A percentile compares a stretch with the other conserved stretches of the same genome.
These are phyloP conservation scores for Rhododendron kiyosumense DNA, from an alignment of 148 eudicot genomes.

Conservation along the genomic window DNA sequence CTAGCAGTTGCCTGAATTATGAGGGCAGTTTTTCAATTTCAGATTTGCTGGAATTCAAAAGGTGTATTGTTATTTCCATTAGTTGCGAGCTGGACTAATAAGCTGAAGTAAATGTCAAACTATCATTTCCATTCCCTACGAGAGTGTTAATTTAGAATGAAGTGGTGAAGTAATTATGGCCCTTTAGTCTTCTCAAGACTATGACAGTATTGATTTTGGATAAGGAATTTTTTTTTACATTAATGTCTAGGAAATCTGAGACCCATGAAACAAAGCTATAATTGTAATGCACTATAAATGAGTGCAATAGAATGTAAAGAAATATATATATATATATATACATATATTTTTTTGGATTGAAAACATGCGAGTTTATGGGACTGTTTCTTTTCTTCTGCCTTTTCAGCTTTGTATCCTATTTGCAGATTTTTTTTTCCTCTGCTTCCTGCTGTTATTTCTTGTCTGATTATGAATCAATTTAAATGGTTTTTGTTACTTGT, in stretches of 20 bases:
- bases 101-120: neutral
- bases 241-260: neutral
- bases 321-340: no score
- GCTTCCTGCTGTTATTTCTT: neutral
- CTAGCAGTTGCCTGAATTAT: no score
- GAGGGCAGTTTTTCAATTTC: no score
- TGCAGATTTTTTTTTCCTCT: neutral
- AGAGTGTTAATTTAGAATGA: neutral
- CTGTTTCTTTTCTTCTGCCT: neutral
- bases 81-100: no score
- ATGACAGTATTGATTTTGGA: neutral
- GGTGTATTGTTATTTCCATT: no score
- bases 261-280: neutral
- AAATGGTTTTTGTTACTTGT: neutral
- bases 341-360: neutral
- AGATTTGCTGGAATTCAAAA: no score
- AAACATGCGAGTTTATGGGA: neutral
- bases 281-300: neutral
- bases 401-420: neutral
- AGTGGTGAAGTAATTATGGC: neutral
- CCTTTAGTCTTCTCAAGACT: neutral
- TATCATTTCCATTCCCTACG: neutral
- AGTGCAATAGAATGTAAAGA: neutral
- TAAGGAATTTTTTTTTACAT: neutral
- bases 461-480: neutral